Evolutionary conservation across 2,329 filamentous ascomycete genomes (phyloP), one percentile per base, ranked within the genome.

Genomic region (Fonsecaea pedrosoi): DNA sequence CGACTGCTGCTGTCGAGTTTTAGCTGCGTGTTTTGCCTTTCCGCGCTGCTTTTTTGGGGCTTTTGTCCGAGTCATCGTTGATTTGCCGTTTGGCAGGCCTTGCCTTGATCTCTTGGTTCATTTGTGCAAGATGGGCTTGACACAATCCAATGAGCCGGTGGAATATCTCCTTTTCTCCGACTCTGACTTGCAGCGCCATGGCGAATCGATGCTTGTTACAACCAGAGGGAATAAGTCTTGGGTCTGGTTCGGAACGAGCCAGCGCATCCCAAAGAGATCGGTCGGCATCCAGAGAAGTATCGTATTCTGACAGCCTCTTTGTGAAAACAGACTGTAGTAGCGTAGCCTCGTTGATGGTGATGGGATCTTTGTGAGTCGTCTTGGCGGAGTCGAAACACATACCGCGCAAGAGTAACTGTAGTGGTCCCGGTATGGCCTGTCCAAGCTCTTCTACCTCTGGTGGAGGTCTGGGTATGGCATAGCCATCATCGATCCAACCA

Each of bases 151-250:
- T 81, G 1, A 87, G 82, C 73, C 87, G 83, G 63, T 82, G 78
- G 30, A 93, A 75, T 5, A 94, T 81, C 71, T 84, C 83, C 76
- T 92, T 92, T 78, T 94, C 91, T 13, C 91, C 91, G 2, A 89
- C 78, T 66, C 91, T 85, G 40, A 93, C 89, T 59, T 85, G 80
- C 25, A 88, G 74, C 0, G 91, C 91, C 87, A 91, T 90, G 53
- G 78, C 80, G 13, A 77, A 73, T 37, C 80, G 78, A 30, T 74
- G 74, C 75, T 53, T 32, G 68, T 73, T 69, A 75, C 77, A 71
- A 65, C 76, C 74, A 70, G 67, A 12, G 66, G 72, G 62, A 72
- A 76, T 67, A 70, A 73, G 70, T 68, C 45, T 35, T 63, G 61
- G 54, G 34, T 62, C 37, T 45, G 59, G 56, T 38, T 59, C 25